Evolutionary conservation across 352 stramenopile genomes (phyloP).

Genomic region (Pythium phragmitis): DNA sequence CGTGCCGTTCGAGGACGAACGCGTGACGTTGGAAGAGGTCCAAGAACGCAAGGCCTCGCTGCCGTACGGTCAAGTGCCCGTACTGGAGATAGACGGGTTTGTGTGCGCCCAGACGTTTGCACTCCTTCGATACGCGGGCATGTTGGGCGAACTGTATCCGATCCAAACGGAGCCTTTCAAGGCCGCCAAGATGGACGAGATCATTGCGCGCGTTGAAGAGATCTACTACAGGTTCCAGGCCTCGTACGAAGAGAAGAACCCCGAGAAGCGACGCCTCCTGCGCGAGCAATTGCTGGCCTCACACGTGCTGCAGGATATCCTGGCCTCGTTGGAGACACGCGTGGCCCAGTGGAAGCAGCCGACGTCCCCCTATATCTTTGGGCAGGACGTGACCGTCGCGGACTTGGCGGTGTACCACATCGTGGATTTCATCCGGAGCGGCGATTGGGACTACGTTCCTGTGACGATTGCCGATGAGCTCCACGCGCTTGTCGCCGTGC

Average conservation of each 20-base stretch:
- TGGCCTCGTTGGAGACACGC: no score
- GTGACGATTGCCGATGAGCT: no score
- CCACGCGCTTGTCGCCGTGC: no score
- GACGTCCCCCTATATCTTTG: constrained; percentile 24
- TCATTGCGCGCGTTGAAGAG: constrained; percentile 40
- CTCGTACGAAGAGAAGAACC: constrained; percentile 23
- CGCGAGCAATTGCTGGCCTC: constrained; percentile 31
- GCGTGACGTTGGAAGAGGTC: constrained; percentile 30
- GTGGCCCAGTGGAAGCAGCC: constrained; percentile 1
- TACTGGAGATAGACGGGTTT: constrained; percentile 30
- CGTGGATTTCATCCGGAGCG: constrained; percentile 15
- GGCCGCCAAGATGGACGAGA: constrained; percentile 24
- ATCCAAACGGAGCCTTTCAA: background rate
- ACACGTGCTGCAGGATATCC: background rate
- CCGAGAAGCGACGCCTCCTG: constrained; percentile 20
- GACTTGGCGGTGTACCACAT: constrained; percentile 51
- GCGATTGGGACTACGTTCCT: no score
- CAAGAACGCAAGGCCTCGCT: constrained; percentile 23
- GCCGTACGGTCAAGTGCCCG: constrained; percentile 34
- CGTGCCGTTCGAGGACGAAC: constrained; percentile 37
- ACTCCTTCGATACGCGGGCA: constrained; percentile 25
- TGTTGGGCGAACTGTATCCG: constrained; percentile 23
- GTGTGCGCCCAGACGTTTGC: constrained; percentile 27
- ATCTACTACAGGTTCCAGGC: constrained; percentile 28
- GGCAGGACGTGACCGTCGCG: constrained; percentile 39